Evolutionary conservation across 345 rosid genomes (phyloP), one percentile per base, ranked within the genome.

Genomic region (Eutrema yunnanense): DNA sequence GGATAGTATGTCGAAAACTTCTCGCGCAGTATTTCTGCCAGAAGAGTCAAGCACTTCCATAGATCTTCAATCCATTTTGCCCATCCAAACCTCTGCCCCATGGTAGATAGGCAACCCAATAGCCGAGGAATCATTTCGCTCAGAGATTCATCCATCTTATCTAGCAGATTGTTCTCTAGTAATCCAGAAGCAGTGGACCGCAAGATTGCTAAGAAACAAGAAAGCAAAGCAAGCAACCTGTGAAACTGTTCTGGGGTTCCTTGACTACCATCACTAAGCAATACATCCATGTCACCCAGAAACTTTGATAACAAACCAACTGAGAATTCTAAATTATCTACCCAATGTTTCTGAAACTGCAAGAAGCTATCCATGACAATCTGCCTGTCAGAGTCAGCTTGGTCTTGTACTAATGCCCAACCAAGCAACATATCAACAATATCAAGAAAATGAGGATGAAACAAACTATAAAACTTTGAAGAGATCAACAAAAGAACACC

Each of bases 311-410:
- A 61, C 79, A 92, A 77, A 10, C 92, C 92, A 66, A 87, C 70
- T 30, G 98, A 90, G 73, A 93, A 93, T 79, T 90, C 92, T 79
- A 93, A 83, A 77, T 84, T 81, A 63, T 82, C 82, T 8, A 90
- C 92, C 98, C 98, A 90, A 65, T 90, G 96, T 60, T 88, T 93
- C 86, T 90, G 98, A 82, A 88, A 93, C 67, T 93, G 93, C 92
- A 93, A 83, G 75, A 93, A 87, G 70, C 92, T 86, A 78, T 88
- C 96, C 86, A 90, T 78, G 52, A 93, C 85, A 78, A 88, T 84
- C 57, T 75, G 81, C 71, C 96, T 83, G 62, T 86, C 98, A 13
- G 93, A 71, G 56, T 87, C 96, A 32, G 83, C 77, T 57, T 88
- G 89, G 82, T 90, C 96, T 1, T 94, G 93, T 46, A 88, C 83